phyloP scores from a whole-genome alignment of 202 grass and related monocot genomes.

The Thinopyrum obtusiflorum region DNA sequence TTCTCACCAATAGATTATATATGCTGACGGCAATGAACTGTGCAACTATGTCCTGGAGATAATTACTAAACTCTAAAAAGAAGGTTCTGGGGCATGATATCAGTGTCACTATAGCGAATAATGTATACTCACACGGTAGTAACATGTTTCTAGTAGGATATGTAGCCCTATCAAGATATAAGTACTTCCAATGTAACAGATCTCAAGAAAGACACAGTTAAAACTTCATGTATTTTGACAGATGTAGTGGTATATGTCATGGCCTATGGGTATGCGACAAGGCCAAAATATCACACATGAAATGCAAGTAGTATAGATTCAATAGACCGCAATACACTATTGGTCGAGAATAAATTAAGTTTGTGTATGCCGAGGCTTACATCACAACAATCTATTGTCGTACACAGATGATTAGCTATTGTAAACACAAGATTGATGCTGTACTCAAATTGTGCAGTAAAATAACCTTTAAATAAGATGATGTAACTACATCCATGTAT shows the following conservation, averaged over 20 bases:
- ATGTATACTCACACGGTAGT: not conserved
- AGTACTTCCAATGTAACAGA: not conserved
- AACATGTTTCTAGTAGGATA: not conserved
- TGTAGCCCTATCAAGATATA: not conserved
- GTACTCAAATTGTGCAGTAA: not conserved
- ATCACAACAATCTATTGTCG: not conserved
- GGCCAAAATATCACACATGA: not conserved
- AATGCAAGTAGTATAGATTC: not conserved
- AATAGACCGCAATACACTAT: not conserved
- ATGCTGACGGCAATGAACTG: not conserved
- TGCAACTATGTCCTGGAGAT: not conserved
- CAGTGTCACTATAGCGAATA: not conserved
- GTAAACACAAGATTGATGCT: not conserved
- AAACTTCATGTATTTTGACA: slow-evolving; percentile 6
- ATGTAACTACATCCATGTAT: not conserved
- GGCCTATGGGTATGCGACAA: not conserved
- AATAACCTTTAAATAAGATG: not conserved
- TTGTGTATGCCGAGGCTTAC: not conserved
- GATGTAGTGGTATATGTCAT: not conserved
- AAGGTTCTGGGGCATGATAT: slow-evolving; percentile 3
- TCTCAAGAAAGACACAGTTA: not conserved
- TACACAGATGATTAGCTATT: not conserved
- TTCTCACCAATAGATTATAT: not conserved
- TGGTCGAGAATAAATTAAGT: not conserved
- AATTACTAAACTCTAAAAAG: slow-evolving; percentile 1